Base-by-base conservation (phyloP, 2,329 filamentous ascomycete species). In the Tolypocladium ovalisporum region DNA sequence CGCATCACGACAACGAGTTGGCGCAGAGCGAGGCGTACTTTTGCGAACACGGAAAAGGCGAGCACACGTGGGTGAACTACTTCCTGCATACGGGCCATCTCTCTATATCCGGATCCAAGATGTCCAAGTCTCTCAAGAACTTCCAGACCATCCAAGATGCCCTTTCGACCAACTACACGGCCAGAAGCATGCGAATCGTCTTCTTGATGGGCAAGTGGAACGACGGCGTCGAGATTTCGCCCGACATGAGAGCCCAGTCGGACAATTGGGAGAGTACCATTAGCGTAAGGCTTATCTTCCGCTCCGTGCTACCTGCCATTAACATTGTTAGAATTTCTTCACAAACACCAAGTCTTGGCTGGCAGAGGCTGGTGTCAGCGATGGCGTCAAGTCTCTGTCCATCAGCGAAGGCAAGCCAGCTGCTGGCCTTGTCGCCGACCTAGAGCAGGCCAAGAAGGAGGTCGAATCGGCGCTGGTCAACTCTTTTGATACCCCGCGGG, bases 21-120 rank as follows among this genome's bases (percentile, higher is more conserved):
- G 91, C 90, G 0, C 91, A 96, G 71, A 90, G 86, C 62, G 90
- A 95, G 70, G 90, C 90, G n/a, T 93, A 89, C 71, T 95, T 89
- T 65, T 79, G 75, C 65, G 66, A 78, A 44, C 70, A 77, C 56
- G 71, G 68, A 42, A 78, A 79, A 68, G 73, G 70, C 52, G 76
- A 79, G 64, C 79, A 82, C 64, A 89, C 89, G 59, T 96, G 93
- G 93, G 89, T 96, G 54, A 96, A 94, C 69, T 96, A 97, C 74
- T 97, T 97, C 74, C 69, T 97, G 19, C 93, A 97, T 68, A 97
- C 95, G 87, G 93, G 93, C 0, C 93, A 97, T 69, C 74, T 97
- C 53, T 73, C 71, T 7, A 97, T 97, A 58, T 84, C 87, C 32
- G 92, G 93, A 0, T 90, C 86, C 27, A 97, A 97, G 71, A 97